These are phyloP conservation scores for Blepharisma stoltei DNA, from an alignment of 73 alveolate genomes.

Conservation along the genomic window DNA sequence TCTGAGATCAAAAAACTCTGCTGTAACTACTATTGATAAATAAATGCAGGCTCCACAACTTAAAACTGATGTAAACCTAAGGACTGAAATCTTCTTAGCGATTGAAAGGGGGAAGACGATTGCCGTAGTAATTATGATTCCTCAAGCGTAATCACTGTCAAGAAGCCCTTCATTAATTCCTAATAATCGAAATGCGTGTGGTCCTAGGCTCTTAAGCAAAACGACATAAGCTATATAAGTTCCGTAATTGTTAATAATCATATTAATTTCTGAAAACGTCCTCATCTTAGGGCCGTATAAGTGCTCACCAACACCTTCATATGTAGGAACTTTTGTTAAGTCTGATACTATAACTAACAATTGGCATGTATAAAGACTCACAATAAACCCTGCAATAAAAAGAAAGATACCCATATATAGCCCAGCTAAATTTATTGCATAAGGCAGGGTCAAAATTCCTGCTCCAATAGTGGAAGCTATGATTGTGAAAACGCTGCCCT, in stretches of 20 bases:
- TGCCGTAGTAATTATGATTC: background rate
- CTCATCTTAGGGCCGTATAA: slow-evolving; percentile 46
- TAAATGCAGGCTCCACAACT: background rate
- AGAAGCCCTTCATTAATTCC: background rate
- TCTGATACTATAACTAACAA: slow-evolving; percentile 46
- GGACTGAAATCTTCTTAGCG: background rate
- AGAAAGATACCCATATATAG: slow-evolving; percentile 43
- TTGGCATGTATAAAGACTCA: slow-evolving; percentile 58
- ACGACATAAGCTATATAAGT: slow-evolving; percentile 58
- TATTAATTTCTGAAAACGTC: slow-evolving; percentile 36
- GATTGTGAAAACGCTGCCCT: slow-evolving; percentile 54
- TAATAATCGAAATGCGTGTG: slow-evolving; percentile 10
- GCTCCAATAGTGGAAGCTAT: slow-evolving; percentile 68
- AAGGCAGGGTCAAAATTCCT: slow-evolving; percentile 62
- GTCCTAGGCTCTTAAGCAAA: slow-evolving; percentile 41
- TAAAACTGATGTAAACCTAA: slow-evolving; percentile 21
- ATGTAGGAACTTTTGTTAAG: slow-evolving; percentile 42
- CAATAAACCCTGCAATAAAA: slow-evolving; percentile 50
- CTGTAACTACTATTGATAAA: background rate
- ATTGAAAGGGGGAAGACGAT: slow-evolving; percentile 8
- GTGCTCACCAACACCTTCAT: slow-evolving; percentile 47
- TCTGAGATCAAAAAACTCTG: slow-evolving; percentile 14
- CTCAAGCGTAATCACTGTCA: slow-evolving; percentile 1
- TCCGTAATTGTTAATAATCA: slow-evolving; percentile 48
- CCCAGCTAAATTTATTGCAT: slow-evolving; percentile 46